A percentile compares a stretch with the other conserved stretches of the same genome.
phyloP scores from a whole-genome alignment of 2,329 filamentous ascomycete genomes.

The Dactylellina drechsleri region DNA sequence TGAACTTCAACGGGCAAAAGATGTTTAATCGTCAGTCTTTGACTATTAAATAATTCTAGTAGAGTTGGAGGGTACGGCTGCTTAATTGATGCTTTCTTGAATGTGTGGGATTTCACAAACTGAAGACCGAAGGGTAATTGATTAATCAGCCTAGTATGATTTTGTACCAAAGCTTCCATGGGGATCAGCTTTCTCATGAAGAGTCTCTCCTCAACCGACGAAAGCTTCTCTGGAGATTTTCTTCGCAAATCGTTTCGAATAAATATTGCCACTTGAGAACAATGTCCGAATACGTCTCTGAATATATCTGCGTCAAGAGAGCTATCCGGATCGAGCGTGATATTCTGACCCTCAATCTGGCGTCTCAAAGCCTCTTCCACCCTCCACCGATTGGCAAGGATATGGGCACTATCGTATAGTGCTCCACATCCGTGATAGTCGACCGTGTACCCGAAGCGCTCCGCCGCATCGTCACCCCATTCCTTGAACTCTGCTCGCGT shows the following conservation, averaged over 20 bases:
- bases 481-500: constrained; percentile 56
- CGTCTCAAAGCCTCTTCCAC: constrained; percentile 45
- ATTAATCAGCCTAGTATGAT: constrained; percentile 13
- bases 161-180: constrained; percentile 16
- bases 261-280: constrained; percentile 58
- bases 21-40: constrained; percentile 38
- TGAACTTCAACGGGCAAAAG: constrained; percentile 35
- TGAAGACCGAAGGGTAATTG: constrained; percentile 8
- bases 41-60: constrained; percentile 39
- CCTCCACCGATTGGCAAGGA: constrained; percentile 49
- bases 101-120: constrained; percentile 27
- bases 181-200: constrained; percentile 14
- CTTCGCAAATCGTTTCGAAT: constrained; percentile 45
- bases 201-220: neutral
- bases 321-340: constrained; percentile 4
- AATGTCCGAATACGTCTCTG: constrained; percentile 55
- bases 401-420: constrained; percentile 54
- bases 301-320: constrained; percentile 22
- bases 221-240: neutral
- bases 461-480: constrained; percentile 56
- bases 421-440: constrained; percentile 57
- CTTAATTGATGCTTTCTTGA: neutral
- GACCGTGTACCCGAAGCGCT: constrained; percentile 56
- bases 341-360: constrained; percentile 31
- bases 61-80: constrained; percentile 33